Evolutionary conservation across 495 filamentous ascomycete species (phyloP).

Genomic region (Tuber borchii): DNA sequence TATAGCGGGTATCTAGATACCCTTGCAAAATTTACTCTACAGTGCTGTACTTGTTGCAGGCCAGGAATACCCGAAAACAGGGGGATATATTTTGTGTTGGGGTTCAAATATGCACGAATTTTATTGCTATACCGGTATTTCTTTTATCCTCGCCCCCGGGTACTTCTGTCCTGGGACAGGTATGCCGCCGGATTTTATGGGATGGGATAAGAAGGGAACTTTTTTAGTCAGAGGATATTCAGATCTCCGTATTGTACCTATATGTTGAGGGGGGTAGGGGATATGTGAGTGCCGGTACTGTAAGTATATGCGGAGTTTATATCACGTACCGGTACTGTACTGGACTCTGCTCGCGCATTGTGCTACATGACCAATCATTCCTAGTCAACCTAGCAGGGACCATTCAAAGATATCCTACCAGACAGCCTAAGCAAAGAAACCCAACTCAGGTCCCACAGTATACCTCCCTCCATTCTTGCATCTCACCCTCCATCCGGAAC

Average conservation of each 20-base stretch:
- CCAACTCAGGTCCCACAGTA: not conserved
- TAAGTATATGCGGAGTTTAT: not conserved
- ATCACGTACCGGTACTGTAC: not conserved
- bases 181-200: not conserved
- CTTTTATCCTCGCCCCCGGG: not conserved
- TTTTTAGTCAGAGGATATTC: not conserved
- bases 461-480: not conserved
- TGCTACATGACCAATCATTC: not conserved
- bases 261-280: not conserved
- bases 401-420: not conserved
- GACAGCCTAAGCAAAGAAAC: not conserved
- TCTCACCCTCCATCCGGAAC: not conserved
- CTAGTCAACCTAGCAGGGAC: not conserved
- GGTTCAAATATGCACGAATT: not conserved
- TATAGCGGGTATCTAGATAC: not conserved
- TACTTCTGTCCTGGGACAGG: not conserved
- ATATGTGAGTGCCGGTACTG: too few species aligned
- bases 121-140: not conserved
- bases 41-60: not conserved
- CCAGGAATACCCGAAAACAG: not conserved
- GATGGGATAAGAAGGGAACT: not conserved
- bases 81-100: not conserved
- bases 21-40: not conserved
- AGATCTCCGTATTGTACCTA: not conserved
- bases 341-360: not conserved